Evolutionary conservation across 1,139 yeast species (phyloP).

Genomic region (Geotrichum reessii): DNA sequence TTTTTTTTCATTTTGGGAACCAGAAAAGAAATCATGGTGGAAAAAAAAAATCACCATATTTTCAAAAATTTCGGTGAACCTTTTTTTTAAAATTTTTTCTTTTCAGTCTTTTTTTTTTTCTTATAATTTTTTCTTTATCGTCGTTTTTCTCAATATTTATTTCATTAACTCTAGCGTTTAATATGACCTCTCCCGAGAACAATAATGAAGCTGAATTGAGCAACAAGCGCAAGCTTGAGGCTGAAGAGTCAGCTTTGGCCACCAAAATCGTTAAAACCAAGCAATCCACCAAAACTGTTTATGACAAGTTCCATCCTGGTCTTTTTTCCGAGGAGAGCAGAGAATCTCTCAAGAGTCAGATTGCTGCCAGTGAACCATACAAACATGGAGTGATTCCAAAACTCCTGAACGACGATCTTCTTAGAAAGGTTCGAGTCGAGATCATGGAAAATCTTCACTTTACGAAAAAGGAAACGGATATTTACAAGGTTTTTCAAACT

Average conservation of each 20-base stretch:
- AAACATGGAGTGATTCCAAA: constrained; percentile 80
- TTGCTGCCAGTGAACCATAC: constrained; percentile 61
- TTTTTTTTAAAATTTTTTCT: neutral
- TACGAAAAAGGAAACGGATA: constrained; percentile 93
- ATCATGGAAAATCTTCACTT: constrained; percentile 79
- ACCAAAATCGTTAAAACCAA: neutral
- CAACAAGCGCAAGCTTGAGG: neutral
- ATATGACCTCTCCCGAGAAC: neutral
- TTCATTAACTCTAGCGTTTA: neutral
- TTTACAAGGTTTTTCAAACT: constrained; percentile 87
- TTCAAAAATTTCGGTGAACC: neutral
- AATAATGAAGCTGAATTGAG: neutral
- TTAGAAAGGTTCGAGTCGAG: constrained; percentile 76
- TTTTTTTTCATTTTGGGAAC: neutral
- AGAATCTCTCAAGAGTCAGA: constrained; percentile 21
- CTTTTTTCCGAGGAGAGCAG: constrained; percentile 7
- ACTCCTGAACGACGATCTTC: constrained; percentile 66
- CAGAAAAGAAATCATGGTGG: neutral
- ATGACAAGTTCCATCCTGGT: constrained; percentile 9
- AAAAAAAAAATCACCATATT: neutral
- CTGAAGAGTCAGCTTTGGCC: neutral
- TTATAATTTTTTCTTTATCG: neutral
- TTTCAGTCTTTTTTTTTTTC: neutral
- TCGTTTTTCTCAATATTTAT: neutral
- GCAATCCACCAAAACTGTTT: neutral